Evolutionary conservation across 495 filamentous ascomycete genomes (phyloP), one percentile per base, ranked within the genome.

Genomic region (Penicillium simplicissimum): DNA sequence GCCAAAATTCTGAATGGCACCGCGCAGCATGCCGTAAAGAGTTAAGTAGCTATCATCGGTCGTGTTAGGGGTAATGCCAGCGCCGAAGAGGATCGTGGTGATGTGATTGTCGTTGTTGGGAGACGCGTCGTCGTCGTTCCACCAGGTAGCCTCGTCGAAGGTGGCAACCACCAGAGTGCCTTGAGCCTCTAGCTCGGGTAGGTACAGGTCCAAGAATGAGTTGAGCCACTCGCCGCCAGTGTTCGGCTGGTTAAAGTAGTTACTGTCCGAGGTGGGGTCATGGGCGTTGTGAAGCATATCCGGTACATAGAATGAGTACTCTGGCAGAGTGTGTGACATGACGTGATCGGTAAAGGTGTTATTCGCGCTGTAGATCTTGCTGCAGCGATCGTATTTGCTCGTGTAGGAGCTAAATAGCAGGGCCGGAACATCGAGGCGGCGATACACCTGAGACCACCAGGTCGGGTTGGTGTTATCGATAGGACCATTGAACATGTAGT

Each of bases 261-360:
- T 42, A 54, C 59, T 63, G 33, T 66, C n/a, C 6, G 63, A 63
- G 34, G 45, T 31, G n/a, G 63, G 63, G 21, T 66, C 63, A 31
- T 66, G 63, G 54, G 53, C 54, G 38, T 63, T 66, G 59, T 66
- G 60, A 36, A 66, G 54, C 63, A 66, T 66, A 38, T 66, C 63
- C 9, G 63, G 63, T 1, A 66, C 60, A 45, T 66, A 66, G 59
- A 23, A 66, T 6, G 63, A 58, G 55, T 66, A 66, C 40, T 52
- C 63, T 1, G 63, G 63, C 35, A 66, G 45, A 23, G 45, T 58
- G 48, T 63, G 63, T 0, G 60, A 42, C 43, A 36, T 58, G 14
- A 66, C 63, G 37, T 66, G 45, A 13, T 56, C 35, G 7, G 60
- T 55, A 14, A 66, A 66, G 11, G 60, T 56, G 42, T 31, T 52